phyloP scores from a whole-genome alignment of 2,329 filamentous ascomycete species.

The Sclerotinia glacialis region DNA sequence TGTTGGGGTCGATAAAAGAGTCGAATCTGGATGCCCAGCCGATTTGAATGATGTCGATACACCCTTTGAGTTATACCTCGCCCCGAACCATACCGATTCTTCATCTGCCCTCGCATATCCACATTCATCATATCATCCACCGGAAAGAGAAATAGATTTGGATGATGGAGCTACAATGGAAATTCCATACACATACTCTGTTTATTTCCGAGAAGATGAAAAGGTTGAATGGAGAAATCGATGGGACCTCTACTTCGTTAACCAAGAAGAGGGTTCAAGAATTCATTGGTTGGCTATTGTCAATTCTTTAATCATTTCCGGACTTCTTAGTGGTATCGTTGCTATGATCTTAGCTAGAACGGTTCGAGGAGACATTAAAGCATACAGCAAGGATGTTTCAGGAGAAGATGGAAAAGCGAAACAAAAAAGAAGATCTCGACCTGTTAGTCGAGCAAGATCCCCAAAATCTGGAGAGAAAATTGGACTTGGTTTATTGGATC shows the following conservation, averaged over 20 bases:
- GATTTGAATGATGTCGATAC: constrained; percentile 62
- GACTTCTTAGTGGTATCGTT: constrained; percentile 73
- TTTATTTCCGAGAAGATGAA: constrained; percentile 83
- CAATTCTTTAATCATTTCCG: constrained; percentile 82
- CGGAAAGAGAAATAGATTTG: constrained; percentile 53
- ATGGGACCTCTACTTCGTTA: constrained; percentile 88
- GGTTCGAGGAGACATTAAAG: constrained; percentile 74
- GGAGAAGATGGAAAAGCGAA: constrained; percentile 65
- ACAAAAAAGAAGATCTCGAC: constrained; percentile 49
- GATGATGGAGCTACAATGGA: constrained; percentile 65
- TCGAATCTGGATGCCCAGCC: constrained; percentile 63
- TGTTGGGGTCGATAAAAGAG: constrained; percentile 59
- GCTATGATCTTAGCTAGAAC: constrained; percentile 79
- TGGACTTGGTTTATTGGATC: constrained; percentile 57
- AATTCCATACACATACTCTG: constrained; percentile 84
- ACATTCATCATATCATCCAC: constrained; percentile 56
- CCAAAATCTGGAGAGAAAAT: constrained; percentile 52
- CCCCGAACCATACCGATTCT: constrained; percentile 58
- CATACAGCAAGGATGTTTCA: constrained; percentile 58
- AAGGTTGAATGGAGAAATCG: constrained; percentile 77
- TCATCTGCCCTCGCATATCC: constrained; percentile 49
- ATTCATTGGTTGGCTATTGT: constrained; percentile 88
- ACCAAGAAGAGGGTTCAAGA: constrained; percentile 75
- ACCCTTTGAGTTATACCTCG: constrained; percentile 66
- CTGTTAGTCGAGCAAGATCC: constrained; percentile 43